Evolutionary conservation across 2,329 filamentous ascomycete species (phyloP).

Genomic region (Fusarium oxysporum): DNA sequence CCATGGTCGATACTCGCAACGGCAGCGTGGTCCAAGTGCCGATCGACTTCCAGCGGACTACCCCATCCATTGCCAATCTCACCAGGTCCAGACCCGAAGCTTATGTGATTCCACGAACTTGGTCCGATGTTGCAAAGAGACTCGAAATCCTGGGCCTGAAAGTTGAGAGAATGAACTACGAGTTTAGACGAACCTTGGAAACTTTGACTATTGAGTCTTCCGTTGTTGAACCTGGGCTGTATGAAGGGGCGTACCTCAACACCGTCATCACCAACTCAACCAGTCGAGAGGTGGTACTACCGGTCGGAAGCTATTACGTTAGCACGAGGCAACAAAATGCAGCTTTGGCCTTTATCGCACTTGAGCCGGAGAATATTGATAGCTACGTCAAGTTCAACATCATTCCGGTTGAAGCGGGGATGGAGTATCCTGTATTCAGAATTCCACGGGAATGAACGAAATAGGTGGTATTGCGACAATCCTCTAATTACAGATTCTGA

Average conservation of each 20-base stretch:
- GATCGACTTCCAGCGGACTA: conserved; percentile 12
- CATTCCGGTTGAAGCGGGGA: conserved; percentile 1
- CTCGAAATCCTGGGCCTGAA: not conserved
- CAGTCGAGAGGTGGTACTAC: not conserved
- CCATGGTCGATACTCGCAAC: conserved; percentile 7
- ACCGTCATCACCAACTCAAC: conserved; percentile 14
- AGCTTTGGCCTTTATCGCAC: conserved; percentile 3
- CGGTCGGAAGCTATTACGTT: conserved; percentile 3
- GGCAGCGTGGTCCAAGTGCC: conserved; percentile 7
- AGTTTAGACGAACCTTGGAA: not conserved
- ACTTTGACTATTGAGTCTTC: conserved; percentile 4
- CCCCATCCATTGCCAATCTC: conserved; percentile 8
- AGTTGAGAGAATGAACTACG: conserved; percentile 4
- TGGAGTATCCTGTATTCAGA: conserved; percentile 25
- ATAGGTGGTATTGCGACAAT: too few relatives aligned
- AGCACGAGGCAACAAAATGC: conserved; percentile 23
- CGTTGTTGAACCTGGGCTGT: not conserved
- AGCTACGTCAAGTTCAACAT: conserved; percentile 24
- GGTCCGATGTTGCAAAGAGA: not conserved
- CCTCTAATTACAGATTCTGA: too few relatives aligned
- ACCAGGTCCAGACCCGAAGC: conserved; percentile 5
- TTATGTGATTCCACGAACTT: conserved; percentile 12
- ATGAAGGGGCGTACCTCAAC: conserved; percentile 17
- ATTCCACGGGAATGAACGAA: not conserved
- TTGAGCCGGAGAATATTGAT: conserved; percentile 23